Percentiles rank a stretch among this genome's conserved stretches.
Evolutionary conservation across 495 filamentous ascomycete genomes (phyloP).

Genomic region (Lineolata rhizophorae): DNA sequence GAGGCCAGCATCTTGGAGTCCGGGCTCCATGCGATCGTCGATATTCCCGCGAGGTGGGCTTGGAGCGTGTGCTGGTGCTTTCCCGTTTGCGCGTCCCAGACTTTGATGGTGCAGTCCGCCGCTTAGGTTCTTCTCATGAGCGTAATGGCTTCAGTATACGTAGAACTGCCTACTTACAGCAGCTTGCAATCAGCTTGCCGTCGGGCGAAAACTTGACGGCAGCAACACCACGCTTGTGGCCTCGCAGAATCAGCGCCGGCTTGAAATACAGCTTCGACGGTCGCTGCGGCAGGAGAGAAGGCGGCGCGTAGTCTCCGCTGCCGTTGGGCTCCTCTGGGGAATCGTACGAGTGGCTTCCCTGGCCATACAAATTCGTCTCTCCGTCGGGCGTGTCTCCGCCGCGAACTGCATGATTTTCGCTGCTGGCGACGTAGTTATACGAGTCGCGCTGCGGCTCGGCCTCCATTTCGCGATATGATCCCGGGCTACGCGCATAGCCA

Average conservation of each 20-base stretch:
- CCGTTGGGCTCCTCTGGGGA: background rate
- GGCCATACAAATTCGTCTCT: no score
- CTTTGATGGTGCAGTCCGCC: conserved; percentile 69
- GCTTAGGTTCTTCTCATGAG: conserved; percentile 21
- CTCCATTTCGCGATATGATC: no score
- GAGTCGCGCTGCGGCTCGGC: no score
- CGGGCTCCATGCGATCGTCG: conserved; percentile 75
- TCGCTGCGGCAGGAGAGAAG: conserved; percentile 14
- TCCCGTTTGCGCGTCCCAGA: conserved; percentile 70
- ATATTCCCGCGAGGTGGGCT: conserved; percentile 81
- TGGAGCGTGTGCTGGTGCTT: conserved; percentile 68
- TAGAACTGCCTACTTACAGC: conserved; percentile 32
- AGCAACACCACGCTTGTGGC: conserved; percentile 61
- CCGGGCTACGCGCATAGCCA: no score
- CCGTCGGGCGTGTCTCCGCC: no score
- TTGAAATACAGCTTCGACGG: conserved; percentile 32
- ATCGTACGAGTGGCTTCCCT: background rate
- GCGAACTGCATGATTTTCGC: no score
- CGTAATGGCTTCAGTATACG: conserved; percentile 2
- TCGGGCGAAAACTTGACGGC: conserved; percentile 79
- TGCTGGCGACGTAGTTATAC: no score
- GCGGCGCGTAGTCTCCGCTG: conserved; percentile 1
- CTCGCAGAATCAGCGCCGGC: conserved; percentile 40
- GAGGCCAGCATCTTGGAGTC: conserved; percentile 71
- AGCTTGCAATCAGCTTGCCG: conserved; percentile 72